These are phyloP conservation scores for Chenopodium album DNA, from an alignment of 148 eudicot genomes.

Conservation along the genomic window DNA sequence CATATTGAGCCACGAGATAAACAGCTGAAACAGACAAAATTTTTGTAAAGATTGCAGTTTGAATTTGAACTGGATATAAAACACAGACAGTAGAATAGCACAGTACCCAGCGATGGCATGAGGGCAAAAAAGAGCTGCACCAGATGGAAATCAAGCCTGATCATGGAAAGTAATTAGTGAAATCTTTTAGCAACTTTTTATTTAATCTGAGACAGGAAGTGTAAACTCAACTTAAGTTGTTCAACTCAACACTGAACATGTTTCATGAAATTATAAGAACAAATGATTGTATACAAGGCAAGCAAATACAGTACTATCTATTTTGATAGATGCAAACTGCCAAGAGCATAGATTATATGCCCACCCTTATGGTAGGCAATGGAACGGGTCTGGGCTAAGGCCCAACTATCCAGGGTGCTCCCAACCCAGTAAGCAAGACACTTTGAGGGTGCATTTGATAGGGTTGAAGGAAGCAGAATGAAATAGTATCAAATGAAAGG, in stretches of 20 bases:
- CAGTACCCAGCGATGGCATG: constrained; percentile 85
- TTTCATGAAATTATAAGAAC: neutral
- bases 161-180: constrained; percentile 25
- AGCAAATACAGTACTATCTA: too few species aligned
- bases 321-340: too few species aligned
- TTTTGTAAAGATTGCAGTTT: constrained; percentile 27
- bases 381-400: too few species aligned
- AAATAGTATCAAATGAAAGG: too few species aligned
- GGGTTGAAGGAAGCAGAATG: too few species aligned
- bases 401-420: too few species aligned
- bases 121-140: constrained; percentile 86
- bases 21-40: constrained; percentile 68
- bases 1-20: constrained; percentile 81
- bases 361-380: too few species aligned
- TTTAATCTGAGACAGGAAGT: neutral
- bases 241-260: neutral
- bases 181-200: constrained; percentile 11
- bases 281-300: neutral
- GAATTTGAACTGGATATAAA: constrained; percentile 9
- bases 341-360: too few species aligned
- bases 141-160: constrained; percentile 90
- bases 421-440: too few species aligned
- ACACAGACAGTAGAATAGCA: constrained; percentile 9
- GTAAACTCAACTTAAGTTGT: neutral
- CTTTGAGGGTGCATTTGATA: too few species aligned